Conservation (phyloP, 805 yeast genomes). For the Candida awuae region DNA sequence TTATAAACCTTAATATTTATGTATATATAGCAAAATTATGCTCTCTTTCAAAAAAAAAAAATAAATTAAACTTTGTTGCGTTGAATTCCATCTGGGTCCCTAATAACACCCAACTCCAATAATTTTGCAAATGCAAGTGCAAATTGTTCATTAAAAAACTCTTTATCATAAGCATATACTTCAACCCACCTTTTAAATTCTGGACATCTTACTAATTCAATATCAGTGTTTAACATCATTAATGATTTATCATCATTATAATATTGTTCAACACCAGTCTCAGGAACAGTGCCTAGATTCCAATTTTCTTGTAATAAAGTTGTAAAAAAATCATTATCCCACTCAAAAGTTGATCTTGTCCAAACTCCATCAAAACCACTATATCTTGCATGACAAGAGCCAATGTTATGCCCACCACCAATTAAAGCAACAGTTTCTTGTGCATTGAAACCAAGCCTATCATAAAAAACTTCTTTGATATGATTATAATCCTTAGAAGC, state of each 20-base stretch:
- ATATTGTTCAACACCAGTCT: constrained; percentile 35
- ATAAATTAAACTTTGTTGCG: constrained; percentile 20
- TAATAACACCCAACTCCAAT: constrained; percentile 36
- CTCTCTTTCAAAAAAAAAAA: background rate
- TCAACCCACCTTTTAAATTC: constrained; percentile 54
- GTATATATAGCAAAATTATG: constrained; percentile 3
- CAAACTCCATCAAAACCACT: constrained; percentile 46
- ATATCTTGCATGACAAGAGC: constrained; percentile 57
- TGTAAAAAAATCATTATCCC: constrained; percentile 37
- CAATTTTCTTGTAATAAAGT: constrained; percentile 44
- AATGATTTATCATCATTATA: constrained; percentile 33
- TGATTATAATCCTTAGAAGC: constrained; percentile 60
- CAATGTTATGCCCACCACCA: constrained; percentile 73
- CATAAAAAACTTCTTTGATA: constrained; percentile 49
- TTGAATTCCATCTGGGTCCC: constrained; percentile 29
- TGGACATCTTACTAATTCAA: constrained; percentile 53
- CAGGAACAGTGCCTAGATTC: constrained; percentile 31
- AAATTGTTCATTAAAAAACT: constrained; percentile 55
- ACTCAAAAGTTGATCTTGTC: constrained; percentile 34
- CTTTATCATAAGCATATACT: constrained; percentile 59
- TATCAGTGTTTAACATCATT: constrained; percentile 86
- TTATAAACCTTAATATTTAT: too few relatives aligned
- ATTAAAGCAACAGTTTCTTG: constrained; percentile 65
- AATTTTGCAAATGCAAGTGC: constrained; percentile 59
- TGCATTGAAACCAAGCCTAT: constrained; percentile 59